Evolutionary conservation across 495 filamentous ascomycete species (phyloP).

Genomic region (Penicillium salamii): DNA sequence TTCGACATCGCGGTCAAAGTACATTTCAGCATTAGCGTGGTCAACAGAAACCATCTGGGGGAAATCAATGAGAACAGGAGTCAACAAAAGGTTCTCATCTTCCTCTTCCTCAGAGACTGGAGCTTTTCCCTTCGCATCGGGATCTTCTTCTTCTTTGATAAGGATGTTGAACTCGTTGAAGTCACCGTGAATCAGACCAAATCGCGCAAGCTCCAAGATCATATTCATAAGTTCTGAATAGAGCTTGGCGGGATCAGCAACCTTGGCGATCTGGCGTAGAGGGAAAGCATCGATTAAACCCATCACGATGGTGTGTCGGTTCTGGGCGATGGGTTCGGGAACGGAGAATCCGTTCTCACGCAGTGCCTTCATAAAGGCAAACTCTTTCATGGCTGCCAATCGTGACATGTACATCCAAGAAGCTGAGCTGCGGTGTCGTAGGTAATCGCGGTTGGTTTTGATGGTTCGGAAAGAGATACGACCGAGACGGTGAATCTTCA

Average conservation of each 20-base stretch:
- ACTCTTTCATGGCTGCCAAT: slow-evolving; percentile 89
- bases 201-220: slow-evolving; percentile 77
- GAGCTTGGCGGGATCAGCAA: slow-evolving; percentile 73
- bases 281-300: slow-evolving; percentile 84
- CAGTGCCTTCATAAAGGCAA: slow-evolving; percentile 85
- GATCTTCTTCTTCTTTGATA: slow-evolving; percentile 65
- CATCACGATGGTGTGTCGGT: slow-evolving; percentile 95
- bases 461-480: slow-evolving; percentile 96
- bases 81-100: slow-evolving; percentile 34
- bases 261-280: slow-evolving; percentile 74
- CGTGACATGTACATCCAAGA: slow-evolving; percentile 98
- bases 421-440: slow-evolving; percentile 70
- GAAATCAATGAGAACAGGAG: slow-evolving; percentile 90
- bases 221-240: slow-evolving; percentile 88
- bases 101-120: slow-evolving; percentile 24
- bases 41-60: slow-evolving; percentile 98
- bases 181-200: slow-evolving; percentile 94
- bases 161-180: slow-evolving; percentile 99
- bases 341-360: slow-evolving; percentile 81
- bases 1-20: slow-evolving; percentile 91
- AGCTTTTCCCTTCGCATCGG: slow-evolving; percentile 38
- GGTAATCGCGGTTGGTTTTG: slow-evolving; percentile 93
- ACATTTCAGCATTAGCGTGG: slow-evolving; percentile 87
- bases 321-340: slow-evolving; percentile 80
- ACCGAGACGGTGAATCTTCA: slow-evolving; percentile 93